Conservation (phyloP, 805 yeast species). For the Schizosaccharomyces octosporus region DNA sequence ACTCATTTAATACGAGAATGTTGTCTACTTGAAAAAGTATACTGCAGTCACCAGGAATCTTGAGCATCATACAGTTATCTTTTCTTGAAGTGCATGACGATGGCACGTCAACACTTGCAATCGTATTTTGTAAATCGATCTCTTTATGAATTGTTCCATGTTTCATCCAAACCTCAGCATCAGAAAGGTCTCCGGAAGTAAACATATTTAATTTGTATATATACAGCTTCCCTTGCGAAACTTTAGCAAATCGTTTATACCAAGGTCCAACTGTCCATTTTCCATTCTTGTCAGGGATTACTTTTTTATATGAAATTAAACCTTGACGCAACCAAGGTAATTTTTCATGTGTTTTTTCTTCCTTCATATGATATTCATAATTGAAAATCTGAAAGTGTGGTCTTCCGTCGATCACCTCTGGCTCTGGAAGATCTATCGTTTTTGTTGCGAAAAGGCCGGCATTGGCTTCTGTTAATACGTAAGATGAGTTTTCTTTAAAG, state of each 20-base stretch:
- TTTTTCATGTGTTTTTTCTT: neutral
- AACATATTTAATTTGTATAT: neutral
- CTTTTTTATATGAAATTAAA: neutral
- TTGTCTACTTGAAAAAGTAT: neutral
- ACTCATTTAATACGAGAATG: neutral
- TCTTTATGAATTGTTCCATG: neutral
- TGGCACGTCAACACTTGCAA: neutral
- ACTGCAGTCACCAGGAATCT: neutral
- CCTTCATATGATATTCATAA: neutral
- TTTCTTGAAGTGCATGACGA: neutral
- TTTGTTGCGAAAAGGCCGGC: neutral
- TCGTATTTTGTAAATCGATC: neutral
- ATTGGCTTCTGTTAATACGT: neutral
- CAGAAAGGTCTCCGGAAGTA: neutral
- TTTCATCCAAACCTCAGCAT: neutral
- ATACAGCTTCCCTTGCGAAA: neutral
- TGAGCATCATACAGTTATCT: neutral
- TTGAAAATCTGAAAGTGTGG: neutral
- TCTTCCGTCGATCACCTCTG: neutral
- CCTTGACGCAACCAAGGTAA: neutral
- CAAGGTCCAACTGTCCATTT: neutral
- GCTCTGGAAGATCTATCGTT: neutral
- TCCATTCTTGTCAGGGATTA: neutral
- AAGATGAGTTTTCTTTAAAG: neutral
- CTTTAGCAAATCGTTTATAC: neutral